Evolutionary conservation across 257 asterid species (phyloP).

Genomic region (Marsdenia floribunda): DNA sequence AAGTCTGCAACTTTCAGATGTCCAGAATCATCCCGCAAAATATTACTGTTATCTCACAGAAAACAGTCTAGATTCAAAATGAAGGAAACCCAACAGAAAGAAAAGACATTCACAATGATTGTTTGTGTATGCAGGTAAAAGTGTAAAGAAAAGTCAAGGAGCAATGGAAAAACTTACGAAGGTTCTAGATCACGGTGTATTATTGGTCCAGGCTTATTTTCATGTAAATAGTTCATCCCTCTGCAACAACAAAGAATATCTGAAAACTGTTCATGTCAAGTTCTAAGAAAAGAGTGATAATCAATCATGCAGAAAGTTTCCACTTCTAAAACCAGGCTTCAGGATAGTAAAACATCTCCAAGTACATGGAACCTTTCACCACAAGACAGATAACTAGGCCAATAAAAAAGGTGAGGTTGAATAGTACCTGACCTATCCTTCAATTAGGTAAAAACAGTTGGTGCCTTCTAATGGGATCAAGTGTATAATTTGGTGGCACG

Average conservation of each 20-base stretch:
- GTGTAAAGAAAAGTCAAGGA: constrained; percentile 3
- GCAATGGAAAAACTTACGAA: constrained; percentile 55
- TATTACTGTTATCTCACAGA: constrained; percentile 56
- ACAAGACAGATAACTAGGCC: not conserved
- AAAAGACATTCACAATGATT: not conserved
- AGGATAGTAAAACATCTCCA: not conserved
- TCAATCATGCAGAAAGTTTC: not conserved
- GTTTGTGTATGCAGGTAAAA: not conserved
- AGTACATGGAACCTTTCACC: not conserved
- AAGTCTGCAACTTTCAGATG: constrained; percentile 97
- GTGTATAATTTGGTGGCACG: not conserved
- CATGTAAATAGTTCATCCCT: constrained; percentile 94
- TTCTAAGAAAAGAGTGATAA: not conserved
- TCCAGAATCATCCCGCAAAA: constrained; percentile 92
- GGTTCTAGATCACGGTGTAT: constrained; percentile 96
- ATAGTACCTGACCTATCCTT: not conserved
- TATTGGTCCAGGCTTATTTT: constrained; percentile 71
- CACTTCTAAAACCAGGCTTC: not conserved
- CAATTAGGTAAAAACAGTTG: not conserved
- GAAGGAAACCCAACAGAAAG: not conserved
- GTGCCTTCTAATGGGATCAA: not conserved
- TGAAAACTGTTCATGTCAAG: not conserved
- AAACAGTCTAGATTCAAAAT: constrained; percentile 8
- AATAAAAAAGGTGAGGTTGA: not conserved
- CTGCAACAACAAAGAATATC: constrained; percentile 38